Conservation (phyloP, 352 stramenopile genomes). For the Lagenidium giganteum region DNA sequence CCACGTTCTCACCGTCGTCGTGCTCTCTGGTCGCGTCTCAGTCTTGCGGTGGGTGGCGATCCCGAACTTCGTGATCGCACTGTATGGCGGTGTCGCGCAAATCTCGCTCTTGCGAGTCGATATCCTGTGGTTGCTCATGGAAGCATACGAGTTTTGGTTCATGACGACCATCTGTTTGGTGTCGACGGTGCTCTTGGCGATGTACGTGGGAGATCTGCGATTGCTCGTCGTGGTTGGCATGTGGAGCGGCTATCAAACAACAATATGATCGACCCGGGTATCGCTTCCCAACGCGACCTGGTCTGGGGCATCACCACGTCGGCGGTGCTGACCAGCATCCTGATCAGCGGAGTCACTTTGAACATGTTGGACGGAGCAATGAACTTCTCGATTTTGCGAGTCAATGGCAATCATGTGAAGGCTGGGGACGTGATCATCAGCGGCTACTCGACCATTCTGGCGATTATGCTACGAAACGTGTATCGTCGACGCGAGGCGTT, state of each 20-base stretch:
- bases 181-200: constrained; percentile 9
- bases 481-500: constrained; percentile 16
- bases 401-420: constrained; percentile 4
- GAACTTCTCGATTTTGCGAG: constrained; percentile 7
- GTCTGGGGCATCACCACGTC: constrained; percentile 3
- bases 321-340: neutral
- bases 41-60: constrained; percentile 5
- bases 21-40: neutral
- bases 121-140: constrained; percentile 14
- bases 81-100: constrained; percentile 1
- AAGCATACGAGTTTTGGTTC: constrained; percentile 41
- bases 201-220: constrained; percentile 16
- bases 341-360: constrained; percentile 2
- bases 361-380: neutral
- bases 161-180: constrained; percentile 17
- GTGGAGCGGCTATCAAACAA: constrained; percentile 19
- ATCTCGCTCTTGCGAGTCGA: constrained; percentile 15
- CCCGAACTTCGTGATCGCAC: neutral
- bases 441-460: constrained; percentile 18
- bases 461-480: constrained; percentile 21
- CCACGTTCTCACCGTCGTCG: neutral
- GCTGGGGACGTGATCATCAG: constrained; percentile 17
- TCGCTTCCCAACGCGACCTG: constrained; percentile 4
- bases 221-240: constrained; percentile 7
- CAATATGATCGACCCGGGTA: constrained; percentile 25